These are phyloP conservation scores for Zymoseptoria ardabiliae DNA, from an alignment of 2,329 filamentous ascomycete genomes.

Conservation along the genomic window DNA sequence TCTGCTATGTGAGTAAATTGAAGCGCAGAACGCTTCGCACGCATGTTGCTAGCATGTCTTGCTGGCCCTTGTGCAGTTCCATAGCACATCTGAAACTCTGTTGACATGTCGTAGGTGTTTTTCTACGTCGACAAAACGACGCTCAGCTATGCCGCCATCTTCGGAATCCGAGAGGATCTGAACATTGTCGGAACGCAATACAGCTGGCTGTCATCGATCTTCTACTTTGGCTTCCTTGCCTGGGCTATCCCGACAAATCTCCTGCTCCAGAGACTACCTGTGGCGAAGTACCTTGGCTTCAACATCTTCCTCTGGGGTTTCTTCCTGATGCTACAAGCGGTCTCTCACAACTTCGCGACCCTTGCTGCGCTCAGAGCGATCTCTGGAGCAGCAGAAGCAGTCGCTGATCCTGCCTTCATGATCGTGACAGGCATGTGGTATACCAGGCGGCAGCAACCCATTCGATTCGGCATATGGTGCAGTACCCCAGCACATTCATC, in stretches of 20 bases:
- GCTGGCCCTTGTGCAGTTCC: neutral
- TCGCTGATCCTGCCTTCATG: conserved; percentile 55
- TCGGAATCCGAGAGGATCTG: conserved; percentile 54
- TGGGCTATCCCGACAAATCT: conserved; percentile 51
- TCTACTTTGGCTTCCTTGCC: conserved; percentile 50
- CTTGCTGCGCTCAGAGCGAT: conserved; percentile 52
- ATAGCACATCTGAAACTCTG: neutral
- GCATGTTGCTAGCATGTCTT: neutral
- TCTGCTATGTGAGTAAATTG: conserved; percentile 25
- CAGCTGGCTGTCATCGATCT: conserved; percentile 44
- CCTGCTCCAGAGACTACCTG: conserved; percentile 45
- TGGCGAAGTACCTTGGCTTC: conserved; percentile 44
- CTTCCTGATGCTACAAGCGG: conserved; percentile 31
- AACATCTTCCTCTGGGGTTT: conserved; percentile 54
- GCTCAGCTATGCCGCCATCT: conserved; percentile 57
- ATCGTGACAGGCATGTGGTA: conserved; percentile 60
- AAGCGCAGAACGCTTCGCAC: neutral
- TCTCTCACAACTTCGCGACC: conserved; percentile 42
- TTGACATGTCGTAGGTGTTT: conserved; percentile 12
- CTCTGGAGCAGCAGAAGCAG: conserved; percentile 51
- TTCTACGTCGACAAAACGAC: conserved; percentile 45
- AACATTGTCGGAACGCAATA: conserved; percentile 52
- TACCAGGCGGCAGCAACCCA: conserved; percentile 54
- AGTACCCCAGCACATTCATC: too few relatives aligned
- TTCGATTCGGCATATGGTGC: conserved; percentile 54